Evolutionary conservation across 1,284 basidiomycete species (phyloP).

Genomic region (Phlebopus sp.): DNA sequence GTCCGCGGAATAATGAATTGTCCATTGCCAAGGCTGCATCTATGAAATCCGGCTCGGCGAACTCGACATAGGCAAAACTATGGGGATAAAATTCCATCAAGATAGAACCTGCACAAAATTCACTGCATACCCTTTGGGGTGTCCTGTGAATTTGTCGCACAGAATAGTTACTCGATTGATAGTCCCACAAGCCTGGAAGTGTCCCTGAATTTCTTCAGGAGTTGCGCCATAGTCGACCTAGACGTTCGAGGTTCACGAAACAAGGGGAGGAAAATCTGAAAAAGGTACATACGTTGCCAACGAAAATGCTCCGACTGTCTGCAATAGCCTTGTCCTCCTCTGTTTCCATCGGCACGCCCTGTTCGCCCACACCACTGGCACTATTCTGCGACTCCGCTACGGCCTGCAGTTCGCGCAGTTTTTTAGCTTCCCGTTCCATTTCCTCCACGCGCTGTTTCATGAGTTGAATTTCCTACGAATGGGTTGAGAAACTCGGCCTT

Average conservation of each 20-base stretch:
- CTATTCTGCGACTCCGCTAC: conserved; percentile 67
- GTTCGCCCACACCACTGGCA: conserved; percentile 40
- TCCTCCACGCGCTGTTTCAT: conserved; percentile 94
- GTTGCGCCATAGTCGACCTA: conserved; percentile 98
- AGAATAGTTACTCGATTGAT: conserved; percentile 99
- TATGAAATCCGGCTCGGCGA: conserved; percentile 91
- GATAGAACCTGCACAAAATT: conserved; percentile 14
- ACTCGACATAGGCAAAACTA: conserved; percentile 98
- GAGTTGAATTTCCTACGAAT: conserved; percentile 65
- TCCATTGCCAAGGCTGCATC: conserved; percentile 94
- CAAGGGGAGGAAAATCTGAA: conserved; percentile 7
- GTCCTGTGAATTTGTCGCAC: conserved; percentile 99
- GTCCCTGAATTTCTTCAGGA: conserved; percentile 96
- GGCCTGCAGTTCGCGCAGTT: conserved; percentile 87
- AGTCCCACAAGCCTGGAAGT: conserved; percentile 96
- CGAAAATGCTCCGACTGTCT: conserved; percentile 89
- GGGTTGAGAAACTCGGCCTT: conserved; percentile 8
- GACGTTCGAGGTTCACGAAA: conserved; percentile 6
- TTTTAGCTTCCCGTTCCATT: conserved; percentile 90
- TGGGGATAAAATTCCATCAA: conserved; percentile 5
- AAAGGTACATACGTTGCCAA: conserved; percentile 83
- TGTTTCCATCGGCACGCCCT: conserved; percentile 57
- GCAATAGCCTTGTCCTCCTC: conserved; percentile 78
- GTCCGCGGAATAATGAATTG: conserved; percentile 91
- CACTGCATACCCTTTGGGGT: conserved; percentile 88